These are phyloP conservation scores for Heimioporus sp. DNA, from an alignment of 768 basidiomycete genomes.

Conservation along the genomic window DNA sequence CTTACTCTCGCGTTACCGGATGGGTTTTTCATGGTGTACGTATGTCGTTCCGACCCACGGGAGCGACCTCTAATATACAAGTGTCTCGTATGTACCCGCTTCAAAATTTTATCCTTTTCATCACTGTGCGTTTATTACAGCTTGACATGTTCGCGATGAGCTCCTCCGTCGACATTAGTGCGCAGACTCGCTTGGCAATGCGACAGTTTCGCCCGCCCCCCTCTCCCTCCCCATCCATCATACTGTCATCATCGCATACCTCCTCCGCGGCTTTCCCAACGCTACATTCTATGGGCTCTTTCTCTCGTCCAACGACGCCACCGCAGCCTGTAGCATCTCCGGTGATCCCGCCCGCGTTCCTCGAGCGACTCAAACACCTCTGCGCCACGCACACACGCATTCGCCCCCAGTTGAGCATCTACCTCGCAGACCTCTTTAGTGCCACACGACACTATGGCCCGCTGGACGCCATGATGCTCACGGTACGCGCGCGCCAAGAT, in stretches of 20 bases:
- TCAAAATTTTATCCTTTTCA: not conserved
- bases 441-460: conserved; percentile 70
- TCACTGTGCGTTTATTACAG: conserved; percentile 35
- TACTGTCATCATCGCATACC: conserved; percentile 28
- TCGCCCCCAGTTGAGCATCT: conserved; percentile 53
- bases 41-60: conserved; percentile 60
- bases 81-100: conserved; percentile 51
- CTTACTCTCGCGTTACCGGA: conserved; percentile 45
- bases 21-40: conserved; percentile 69
- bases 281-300: conserved; percentile 9
- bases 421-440: conserved; percentile 70
- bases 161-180: conserved; percentile 51
- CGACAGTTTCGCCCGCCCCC: conserved; percentile 34
- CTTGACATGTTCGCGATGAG: conserved; percentile 82
- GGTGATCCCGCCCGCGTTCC: conserved; percentile 31
- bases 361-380: conserved; percentile 25
- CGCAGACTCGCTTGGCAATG: conserved; percentile 34
- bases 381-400: conserved; percentile 42
- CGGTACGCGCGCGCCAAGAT: conserved; percentile 56
- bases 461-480: conserved; percentile 68
- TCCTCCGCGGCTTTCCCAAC: conserved; percentile 26
- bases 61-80: conserved; percentile 68
- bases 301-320: conserved; percentile 27
- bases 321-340: conserved; percentile 14
- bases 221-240: conserved; percentile 16